Base-by-base conservation (phyloP, 179 eudicot genomes). In the Patellifolia procumbens region DNA sequence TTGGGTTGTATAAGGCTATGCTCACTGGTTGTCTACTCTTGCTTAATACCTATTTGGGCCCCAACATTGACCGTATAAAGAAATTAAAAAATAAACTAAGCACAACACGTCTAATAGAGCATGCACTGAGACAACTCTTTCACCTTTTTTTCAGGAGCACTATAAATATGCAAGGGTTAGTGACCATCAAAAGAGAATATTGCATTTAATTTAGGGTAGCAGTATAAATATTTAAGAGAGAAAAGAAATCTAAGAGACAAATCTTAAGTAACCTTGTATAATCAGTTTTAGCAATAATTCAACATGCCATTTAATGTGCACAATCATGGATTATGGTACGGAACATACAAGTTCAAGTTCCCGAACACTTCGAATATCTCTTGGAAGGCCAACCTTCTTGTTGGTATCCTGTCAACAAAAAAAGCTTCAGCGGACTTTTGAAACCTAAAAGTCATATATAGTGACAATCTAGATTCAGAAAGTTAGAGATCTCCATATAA, bases 281-380 rank as follows among this genome's bases (percentile, higher is more conserved):
- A 28, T 28, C 35, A 58, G 32, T 3, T 58, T 19, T 9, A 11
- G 68, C 13, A 12, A 8, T 32, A 67, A 9, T 24, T 5, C 28
- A 20, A 16, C 15, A 28, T 28, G 56, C 12, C n/a, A 22, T 79
- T 52, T 9, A 64, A 24, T 65, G 45, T 63, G 19, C 19, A 17
- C 45, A 63, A 26, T 26, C 58, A 16, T 26, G 24, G 24, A 46
- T 46, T 63, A 55, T 17, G 52, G 72, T 45, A 35, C 29, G 71
- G 59, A 68, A 83, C 97, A 85, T n/a, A n/a, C n/a, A 82, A 91
- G 98, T 83, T 91, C 97, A 78, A 95, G 98, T 81, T 88, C 92
- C 51, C 93, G 89, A 71, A 95, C 86, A 81, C 91, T 89, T 74
- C 99, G 97, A 69, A 96, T 84, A 16, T 93, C 98, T 83, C 98